Evolutionary conservation across 2,329 filamentous ascomycete species (phyloP).

Genomic region (Ustulina deusta): DNA sequence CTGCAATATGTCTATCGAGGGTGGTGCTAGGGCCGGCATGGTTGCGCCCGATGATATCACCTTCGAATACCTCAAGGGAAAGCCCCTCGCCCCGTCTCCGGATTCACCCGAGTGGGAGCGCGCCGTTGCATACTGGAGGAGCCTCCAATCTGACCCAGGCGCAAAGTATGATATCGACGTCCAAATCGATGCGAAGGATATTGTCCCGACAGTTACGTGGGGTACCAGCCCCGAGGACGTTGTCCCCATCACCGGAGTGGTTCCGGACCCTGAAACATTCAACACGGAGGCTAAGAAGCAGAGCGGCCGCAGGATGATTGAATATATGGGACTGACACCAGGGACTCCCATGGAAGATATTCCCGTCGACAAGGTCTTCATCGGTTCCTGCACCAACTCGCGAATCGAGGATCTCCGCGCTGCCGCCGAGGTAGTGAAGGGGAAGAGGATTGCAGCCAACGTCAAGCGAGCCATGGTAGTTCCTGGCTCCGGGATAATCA

Average conservation of each 20-base stretch:
- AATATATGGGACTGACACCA: constrained; percentile 94
- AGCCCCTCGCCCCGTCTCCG: constrained; percentile 86
- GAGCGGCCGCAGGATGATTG: constrained; percentile 82
- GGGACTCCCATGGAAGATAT: constrained; percentile 95
- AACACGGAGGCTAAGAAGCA: constrained; percentile 81
- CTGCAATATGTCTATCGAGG: constrained; percentile 99
- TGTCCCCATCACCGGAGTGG: constrained; percentile 90
- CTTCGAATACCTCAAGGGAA: constrained; percentile 93
- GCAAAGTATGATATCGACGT: constrained; percentile 93
- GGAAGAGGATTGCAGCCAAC: constrained; percentile 86
- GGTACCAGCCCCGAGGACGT: constrained; percentile 97
- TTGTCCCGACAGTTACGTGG: constrained; percentile 94
- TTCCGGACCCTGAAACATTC: constrained; percentile 92
- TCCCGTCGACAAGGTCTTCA: constrained; percentile 93
- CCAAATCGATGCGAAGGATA: constrained; percentile 91
- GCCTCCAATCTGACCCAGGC: constrained; percentile 84
- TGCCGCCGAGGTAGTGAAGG: constrained; percentile 86
- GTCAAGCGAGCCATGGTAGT: constrained; percentile 97
- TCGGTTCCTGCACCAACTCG: constrained; percentile 97
- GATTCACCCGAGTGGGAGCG: constrained; percentile 91
- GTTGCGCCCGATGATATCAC: constrained; percentile 94
- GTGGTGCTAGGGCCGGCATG: constrained; percentile 94
- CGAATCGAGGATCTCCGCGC: constrained; percentile 94
- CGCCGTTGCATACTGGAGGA: constrained; percentile 88
- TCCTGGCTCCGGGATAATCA: constrained; percentile 93